A percentile compares a stretch with the other conserved stretches of the same genome.
Conservation (phyloP, 352 stramenopile genomes). For the Phytophthora rubi region DNA sequence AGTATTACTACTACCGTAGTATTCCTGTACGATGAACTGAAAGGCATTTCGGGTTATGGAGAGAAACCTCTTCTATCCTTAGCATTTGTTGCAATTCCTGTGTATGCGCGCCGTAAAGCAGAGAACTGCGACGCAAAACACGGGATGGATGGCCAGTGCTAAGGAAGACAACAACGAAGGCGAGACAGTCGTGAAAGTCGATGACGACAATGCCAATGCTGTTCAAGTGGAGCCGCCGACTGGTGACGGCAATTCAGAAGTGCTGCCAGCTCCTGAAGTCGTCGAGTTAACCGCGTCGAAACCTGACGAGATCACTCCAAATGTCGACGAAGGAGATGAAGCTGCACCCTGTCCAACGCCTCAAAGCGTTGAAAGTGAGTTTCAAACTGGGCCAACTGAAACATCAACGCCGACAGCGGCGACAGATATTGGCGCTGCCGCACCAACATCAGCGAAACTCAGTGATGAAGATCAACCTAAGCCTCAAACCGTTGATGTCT, state of each 20-base stretch:
- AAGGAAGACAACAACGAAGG: conserved; percentile 16
- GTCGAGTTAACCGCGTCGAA: not conserved
- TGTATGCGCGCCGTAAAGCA: not conserved
- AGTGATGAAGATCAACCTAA: not conserved
- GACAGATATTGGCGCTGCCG: not conserved
- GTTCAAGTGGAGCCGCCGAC: not conserved
- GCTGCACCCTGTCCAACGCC: not conserved
- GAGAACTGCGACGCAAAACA: conserved; percentile 8
- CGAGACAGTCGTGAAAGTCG: conserved; percentile 6
- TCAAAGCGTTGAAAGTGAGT: not conserved
- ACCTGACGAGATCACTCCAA: not conserved
- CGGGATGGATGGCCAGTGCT: conserved; percentile 33
- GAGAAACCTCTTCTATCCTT: conserved; percentile 7
- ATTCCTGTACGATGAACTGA: too few relatives aligned
- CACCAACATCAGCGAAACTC: not conserved
- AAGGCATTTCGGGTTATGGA: conserved; percentile 10
- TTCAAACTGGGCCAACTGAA: not conserved
- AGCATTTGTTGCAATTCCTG: conserved; percentile 6
- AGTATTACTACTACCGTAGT: too few relatives aligned
- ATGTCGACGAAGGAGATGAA: not conserved
- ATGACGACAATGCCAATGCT: not conserved
- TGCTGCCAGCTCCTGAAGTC: not conserved
- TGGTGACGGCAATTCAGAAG: not conserved
- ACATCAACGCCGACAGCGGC: not conserved
- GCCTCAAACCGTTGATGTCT: not conserved